A percentile compares a stretch with the other conserved stretches of the same genome.
phyloP scores from a whole-genome alignment of 306 rosid species.

The Lathyrus oleraceus region DNA sequence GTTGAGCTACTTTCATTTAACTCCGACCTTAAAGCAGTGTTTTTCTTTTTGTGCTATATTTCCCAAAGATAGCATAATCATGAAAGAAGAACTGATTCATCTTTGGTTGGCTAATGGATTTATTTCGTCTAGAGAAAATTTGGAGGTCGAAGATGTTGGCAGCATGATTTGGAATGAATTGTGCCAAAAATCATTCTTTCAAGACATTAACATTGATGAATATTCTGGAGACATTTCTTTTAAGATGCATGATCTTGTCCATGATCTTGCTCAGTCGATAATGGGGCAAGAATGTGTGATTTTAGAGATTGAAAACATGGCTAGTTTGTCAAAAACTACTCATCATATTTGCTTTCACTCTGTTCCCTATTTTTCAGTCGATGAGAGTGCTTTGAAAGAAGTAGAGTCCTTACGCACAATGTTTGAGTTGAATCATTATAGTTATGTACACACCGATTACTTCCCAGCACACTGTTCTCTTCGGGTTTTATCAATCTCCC shows the following conservation, averaged over 20 bases:
- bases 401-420: background rate
- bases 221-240: background rate
- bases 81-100: background rate
- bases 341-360: background rate
- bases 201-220: background rate
- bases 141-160: constrained; percentile 27
- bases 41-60: background rate
- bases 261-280: background rate
- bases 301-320: background rate
- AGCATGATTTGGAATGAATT: background rate
- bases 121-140: background rate
- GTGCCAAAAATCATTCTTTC: constrained; percentile 6
- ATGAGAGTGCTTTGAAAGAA: background rate
- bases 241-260: background rate
- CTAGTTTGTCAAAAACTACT: background rate
- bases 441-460: background rate
- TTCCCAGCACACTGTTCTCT: background rate
- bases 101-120: background rate
- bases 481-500: background rate
- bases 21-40: background rate
- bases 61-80: background rate
- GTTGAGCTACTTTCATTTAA: background rate
- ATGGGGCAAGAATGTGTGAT: background rate
- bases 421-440: background rate
- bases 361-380: accelerated